Evolutionary conservation across 2,329 filamentous ascomycete genomes (phyloP), one percentile per base, ranked within the genome.

Genomic region (Neurospora sp.): DNA sequence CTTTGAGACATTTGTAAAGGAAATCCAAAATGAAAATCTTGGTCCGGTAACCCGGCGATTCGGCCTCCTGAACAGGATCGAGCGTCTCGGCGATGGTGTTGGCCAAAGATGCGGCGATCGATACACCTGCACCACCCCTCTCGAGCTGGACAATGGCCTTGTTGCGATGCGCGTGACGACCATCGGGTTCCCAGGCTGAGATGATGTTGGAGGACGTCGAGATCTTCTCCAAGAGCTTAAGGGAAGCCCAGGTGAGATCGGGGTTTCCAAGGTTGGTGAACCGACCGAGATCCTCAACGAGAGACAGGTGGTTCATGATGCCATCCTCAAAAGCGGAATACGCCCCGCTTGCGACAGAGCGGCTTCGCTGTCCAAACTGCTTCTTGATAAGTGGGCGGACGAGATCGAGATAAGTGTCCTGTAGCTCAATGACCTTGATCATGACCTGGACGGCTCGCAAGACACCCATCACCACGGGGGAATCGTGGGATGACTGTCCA

Each of bases 301-400:
- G 82, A 57, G 87, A 84, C 37, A 99, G 82, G 75, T 96, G 91
- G 70, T 90, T 93, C 46, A 97, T 84, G 23, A 99, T 84, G 8
- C 92, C 93, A 76, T 99, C 96, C 77, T 98, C 95, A 75, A 99
- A 95, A 0, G 91, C 94, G n/a, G 91, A 85, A 74, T 95, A 91
- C 0, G 92, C 89, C 6, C 91, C 87, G 74, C 92, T 93, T 0
- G 90, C 86, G 28, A 96, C 89, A 4, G 87, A 85, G 8, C 84
- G 81, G 37, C 86, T 84, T 67, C 88, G 86, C 66, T 86, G 82
- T 37, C 84, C 85, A 23, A 87, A 82, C 69, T 92, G 87, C 40
- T 85, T 83, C 77, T 91, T 92, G 74, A 97, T 84, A 11, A 92
- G 80, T 2, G 94, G 93, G 68, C 91, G 88, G 17, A 98, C 91